A percentile compares a stretch with the other conserved stretches of the same genome.
These are phyloP conservation scores for Diaporthe aspalathi DNA, from an alignment of 2,329 filamentous ascomycete genomes.

Conservation along the genomic window DNA sequence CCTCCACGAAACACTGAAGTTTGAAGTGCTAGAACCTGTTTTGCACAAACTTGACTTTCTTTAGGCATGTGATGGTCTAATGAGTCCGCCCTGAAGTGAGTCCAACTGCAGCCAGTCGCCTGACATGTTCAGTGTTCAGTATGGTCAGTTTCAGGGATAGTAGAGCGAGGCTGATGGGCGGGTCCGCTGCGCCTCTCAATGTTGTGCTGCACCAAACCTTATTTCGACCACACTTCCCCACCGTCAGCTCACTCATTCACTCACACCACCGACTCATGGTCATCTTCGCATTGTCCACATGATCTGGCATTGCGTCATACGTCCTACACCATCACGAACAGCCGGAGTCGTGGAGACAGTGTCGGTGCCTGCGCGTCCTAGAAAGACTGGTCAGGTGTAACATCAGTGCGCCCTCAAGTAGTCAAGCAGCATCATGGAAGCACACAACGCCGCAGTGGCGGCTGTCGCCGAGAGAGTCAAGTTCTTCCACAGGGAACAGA, in stretches of 20 bases:
- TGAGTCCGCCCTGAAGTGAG: too few relatives aligned
- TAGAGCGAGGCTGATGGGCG: background rate
- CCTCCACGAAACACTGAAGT: too few relatives aligned
- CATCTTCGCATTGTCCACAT: background rate
- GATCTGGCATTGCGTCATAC: background rate
- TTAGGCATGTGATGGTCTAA: background rate
- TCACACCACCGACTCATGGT: background rate
- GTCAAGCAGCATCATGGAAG: conserved; percentile 50
- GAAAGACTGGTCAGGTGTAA: background rate
- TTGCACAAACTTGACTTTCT: too few relatives aligned
- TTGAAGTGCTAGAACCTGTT: background rate
- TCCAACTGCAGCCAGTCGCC: background rate
- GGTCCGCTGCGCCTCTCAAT: background rate
- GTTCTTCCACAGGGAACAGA: conserved; percentile 55
- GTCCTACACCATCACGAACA: rapidly evolving
- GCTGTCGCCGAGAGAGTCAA: conserved; percentile 56
- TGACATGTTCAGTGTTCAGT: background rate
- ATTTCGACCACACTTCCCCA: conserved; percentile 6
- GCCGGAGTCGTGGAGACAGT: background rate
- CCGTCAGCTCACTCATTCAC: background rate
- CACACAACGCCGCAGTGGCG: conserved; percentile 57
- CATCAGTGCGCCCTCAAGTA: background rate
- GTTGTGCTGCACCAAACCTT: conserved; percentile 6
- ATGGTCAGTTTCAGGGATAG: conserved; percentile 13
- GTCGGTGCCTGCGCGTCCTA: background rate